phyloP scores from a whole-genome alignment of 2,329 filamentous ascomycete genomes.

The Pseudogymnoascus sp. region DNA sequence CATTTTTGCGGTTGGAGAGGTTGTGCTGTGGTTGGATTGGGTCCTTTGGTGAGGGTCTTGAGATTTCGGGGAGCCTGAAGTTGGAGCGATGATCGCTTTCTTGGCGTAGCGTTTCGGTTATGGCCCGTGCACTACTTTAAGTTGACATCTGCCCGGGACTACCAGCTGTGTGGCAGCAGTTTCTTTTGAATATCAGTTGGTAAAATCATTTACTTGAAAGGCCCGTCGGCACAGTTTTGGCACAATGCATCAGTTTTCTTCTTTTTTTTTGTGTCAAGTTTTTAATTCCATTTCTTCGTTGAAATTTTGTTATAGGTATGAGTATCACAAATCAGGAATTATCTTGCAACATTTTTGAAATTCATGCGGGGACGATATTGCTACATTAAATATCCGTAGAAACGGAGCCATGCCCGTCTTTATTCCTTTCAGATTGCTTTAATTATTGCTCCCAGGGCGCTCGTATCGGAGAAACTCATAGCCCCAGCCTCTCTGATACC shows the following conservation, averaged over 20 bases:
- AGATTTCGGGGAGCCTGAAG: not conserved
- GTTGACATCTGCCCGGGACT: not conserved
- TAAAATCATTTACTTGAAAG: not conserved
- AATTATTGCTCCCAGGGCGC: no score
- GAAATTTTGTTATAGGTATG: no score
- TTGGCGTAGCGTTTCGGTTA: not conserved
- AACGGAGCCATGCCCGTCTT: no score
- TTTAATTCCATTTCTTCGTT: no score
- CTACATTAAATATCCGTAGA: no score
- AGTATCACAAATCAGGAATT: no score
- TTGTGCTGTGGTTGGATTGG: not conserved
- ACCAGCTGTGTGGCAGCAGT: not conserved
- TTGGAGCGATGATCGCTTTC: not conserved
- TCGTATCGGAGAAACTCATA: no score
- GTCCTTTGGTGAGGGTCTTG: not conserved
- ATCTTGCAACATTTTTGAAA: no score
- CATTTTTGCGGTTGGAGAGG: conserved; percentile 18
- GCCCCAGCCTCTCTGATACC: no score
- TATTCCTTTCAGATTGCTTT: no score
- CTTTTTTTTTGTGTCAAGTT: no score
- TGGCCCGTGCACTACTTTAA: not conserved
- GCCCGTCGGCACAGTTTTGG: not conserved
- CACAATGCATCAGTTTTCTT: not conserved
- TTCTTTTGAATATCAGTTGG: not conserved
- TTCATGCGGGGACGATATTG: no score